Base-by-base conservation (phyloP, 768 basidiomycete species). In the Leccinum aurantiacum region DNA sequence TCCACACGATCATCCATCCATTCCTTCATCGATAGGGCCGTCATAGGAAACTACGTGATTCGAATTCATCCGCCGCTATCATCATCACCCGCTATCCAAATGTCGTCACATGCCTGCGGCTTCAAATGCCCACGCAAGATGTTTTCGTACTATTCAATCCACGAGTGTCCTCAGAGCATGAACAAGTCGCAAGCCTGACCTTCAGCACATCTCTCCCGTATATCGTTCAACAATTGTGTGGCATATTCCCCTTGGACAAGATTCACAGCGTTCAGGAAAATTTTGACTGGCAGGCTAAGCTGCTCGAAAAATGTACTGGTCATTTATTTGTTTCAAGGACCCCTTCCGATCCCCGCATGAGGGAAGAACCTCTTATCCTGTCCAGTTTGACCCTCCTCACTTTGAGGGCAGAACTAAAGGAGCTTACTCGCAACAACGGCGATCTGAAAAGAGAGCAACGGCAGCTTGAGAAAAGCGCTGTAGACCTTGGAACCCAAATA, bases 111-210 rank as follows among this genome's bases (percentile, higher is more conserved):
- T 82, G 84, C 63, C 59, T 87, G 57, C 76, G 72, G 46, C 52
- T 78, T 31, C 60, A 53, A 9, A 66, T 63, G 4, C 56, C 63
- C 8, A 37, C 53, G 3, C 58, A 64, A 35, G 71, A 74, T 47
- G 65, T 85, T 25, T 88, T 84, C 67, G 76, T 82, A 27, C 71
- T 88, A 37, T 89, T 88, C 63, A 85, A 87, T 68, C 84, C 85
- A 4, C 84, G 85, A 65, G 77, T 77, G 9, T 73, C 82, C 9
- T 77, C 84, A 2, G 77, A 75, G 24, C 77, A 83, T 61, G 79
- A 82, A 0, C 63, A 74, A 35, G 85, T 83, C 8, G 79, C 84
- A 24, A 85, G 79, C 4, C 80, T 87, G 67, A 79, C 82, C 19
- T 72, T 88, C 60, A 80, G 76, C 63, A 71, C 74, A 3, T 82